phyloP scores from a whole-genome alignment of 1,284 basidiomycete genomes.

The Stereum hirsutum region DNA sequence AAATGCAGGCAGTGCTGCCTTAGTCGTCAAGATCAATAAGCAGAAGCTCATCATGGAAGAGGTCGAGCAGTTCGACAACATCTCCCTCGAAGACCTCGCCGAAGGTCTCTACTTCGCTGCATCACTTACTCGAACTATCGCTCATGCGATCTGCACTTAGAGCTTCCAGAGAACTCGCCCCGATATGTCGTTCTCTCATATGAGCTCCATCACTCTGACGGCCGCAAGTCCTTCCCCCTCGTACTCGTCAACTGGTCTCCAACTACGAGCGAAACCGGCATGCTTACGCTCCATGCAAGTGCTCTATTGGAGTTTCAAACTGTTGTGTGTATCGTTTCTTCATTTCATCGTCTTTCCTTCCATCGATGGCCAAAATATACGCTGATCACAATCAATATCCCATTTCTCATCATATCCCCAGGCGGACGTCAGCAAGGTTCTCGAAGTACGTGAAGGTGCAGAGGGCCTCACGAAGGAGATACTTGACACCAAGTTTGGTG shows the following conservation, averaged over 20 bases:
- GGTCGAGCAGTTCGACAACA: slow-evolving; percentile 70
- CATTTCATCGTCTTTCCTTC: slow-evolving; percentile 17
- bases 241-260: slow-evolving; percentile 86
- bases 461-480: slow-evolving; percentile 69
- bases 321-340: slow-evolving; percentile 30
- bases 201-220: slow-evolving; percentile 75
- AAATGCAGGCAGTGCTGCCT: slow-evolving; percentile 60
- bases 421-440: slow-evolving; percentile 67
- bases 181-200: slow-evolving; percentile 84
- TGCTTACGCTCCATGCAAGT: slow-evolving; percentile 80
- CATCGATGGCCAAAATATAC: slow-evolving; percentile 12
- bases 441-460: slow-evolving; percentile 75
- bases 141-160: slow-evolving; percentile 29
- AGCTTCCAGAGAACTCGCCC: slow-evolving; percentile 85
- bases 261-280: slow-evolving; percentile 59
- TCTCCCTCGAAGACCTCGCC: slow-evolving; percentile 74
- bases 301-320: slow-evolving; percentile 74
- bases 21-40: slow-evolving; percentile 87
- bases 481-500: slow-evolving; percentile 58
- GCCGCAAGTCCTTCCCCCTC: slow-evolving; percentile 78
- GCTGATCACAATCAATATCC: not conserved
- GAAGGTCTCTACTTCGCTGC: slow-evolving; percentile 46
- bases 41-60: slow-evolving; percentile 70
- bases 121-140: not conserved
- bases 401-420: slow-evolving; percentile 19